Conservation (phyloP, 345 rosid genomes). For the Trapa incisa region DNA sequence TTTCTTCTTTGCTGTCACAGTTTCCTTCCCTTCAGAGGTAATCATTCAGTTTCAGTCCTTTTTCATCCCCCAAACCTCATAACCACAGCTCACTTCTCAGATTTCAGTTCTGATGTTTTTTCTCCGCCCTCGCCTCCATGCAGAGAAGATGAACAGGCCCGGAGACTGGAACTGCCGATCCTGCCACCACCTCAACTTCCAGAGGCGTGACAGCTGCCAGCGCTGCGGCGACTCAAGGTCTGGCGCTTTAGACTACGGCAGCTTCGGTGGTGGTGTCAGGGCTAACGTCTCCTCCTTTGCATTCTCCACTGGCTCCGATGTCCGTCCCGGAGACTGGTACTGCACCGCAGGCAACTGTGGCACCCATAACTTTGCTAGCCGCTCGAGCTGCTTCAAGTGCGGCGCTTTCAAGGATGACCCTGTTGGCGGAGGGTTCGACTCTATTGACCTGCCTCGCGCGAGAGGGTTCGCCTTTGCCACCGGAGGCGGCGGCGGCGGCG, state of each 20-base stretch:
- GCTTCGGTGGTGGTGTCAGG: conserved; percentile 19
- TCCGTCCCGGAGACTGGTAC: conserved; percentile 97
- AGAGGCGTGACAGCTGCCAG: conserved; percentile 73
- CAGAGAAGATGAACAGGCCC: conserved; percentile 43
- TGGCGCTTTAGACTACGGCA: conserved; percentile 21
- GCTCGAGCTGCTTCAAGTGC: conserved; percentile 86
- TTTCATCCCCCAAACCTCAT: background rate
- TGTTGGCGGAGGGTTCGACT: conserved; percentile 22
- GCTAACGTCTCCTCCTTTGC: conserved; percentile 49
- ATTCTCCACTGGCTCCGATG: conserved; percentile 72
- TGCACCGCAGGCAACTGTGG: conserved; percentile 80
- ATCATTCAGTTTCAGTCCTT: background rate
- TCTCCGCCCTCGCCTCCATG: background rate
- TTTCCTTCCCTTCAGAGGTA: background rate
- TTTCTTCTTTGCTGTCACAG: background rate
- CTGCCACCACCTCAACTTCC: conserved; percentile 78
- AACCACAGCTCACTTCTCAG: background rate
- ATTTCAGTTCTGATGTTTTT: background rate
- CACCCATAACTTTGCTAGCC: conserved; percentile 85
- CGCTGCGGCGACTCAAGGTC: conserved; percentile 36
- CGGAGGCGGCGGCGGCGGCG: conserved; percentile 14
- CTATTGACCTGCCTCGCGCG: conserved; percentile 31
- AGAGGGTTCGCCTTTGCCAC: conserved; percentile 27
- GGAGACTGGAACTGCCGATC: conserved; percentile 89
- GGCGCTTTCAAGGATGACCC: conserved; percentile 67